A percentile compares a stretch with the other conserved stretches of the same genome.
phyloP scores from a whole-genome alignment of 2,329 filamentous ascomycete species.

The Boeremia lycopersici region DNA sequence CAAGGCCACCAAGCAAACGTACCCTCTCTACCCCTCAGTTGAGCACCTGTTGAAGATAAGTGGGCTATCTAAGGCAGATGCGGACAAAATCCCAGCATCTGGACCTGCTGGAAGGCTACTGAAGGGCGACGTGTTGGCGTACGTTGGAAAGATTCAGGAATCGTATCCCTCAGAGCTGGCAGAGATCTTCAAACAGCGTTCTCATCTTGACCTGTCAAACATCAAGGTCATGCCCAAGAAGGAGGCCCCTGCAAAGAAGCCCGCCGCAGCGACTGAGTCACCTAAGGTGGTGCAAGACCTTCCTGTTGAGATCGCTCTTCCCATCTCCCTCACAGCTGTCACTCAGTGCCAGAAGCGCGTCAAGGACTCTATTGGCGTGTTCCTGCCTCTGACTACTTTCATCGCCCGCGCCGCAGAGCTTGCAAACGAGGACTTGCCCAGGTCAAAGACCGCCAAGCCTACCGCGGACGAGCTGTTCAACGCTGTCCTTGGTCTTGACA shows the following conservation, averaged over 20 bases:
- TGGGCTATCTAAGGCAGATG: conserved; percentile 74
- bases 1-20: conserved; percentile 68
- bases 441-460: conserved; percentile 66
- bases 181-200: conserved; percentile 72
- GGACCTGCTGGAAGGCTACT: conserved; percentile 87
- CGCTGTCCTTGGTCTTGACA: conserved; percentile 76
- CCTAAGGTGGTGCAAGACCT: conserved; percentile 53
- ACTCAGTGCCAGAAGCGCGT: conserved; percentile 82
- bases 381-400: conserved; percentile 84
- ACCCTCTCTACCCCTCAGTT: conserved; percentile 83
- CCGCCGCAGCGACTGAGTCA: conserved; percentile 42
- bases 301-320: conserved; percentile 68
- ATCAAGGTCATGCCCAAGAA: conserved; percentile 74
- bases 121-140: conserved; percentile 94
- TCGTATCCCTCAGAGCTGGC: conserved; percentile 75
- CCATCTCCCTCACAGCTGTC: conserved; percentile 79
- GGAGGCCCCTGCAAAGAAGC: conserved; percentile 54
- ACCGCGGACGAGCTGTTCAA: conserved; percentile 86
- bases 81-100: conserved; percentile 82
- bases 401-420: conserved; percentile 82
- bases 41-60: conserved; percentile 79
- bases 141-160: conserved; percentile 77
- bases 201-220: conserved; percentile 91
- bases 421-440: conserved; percentile 85
- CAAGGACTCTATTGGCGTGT: conserved; percentile 76